Base-by-base conservation (phyloP, 176 grass and related monocot genomes). In the Panicum miliaceum region DNA sequence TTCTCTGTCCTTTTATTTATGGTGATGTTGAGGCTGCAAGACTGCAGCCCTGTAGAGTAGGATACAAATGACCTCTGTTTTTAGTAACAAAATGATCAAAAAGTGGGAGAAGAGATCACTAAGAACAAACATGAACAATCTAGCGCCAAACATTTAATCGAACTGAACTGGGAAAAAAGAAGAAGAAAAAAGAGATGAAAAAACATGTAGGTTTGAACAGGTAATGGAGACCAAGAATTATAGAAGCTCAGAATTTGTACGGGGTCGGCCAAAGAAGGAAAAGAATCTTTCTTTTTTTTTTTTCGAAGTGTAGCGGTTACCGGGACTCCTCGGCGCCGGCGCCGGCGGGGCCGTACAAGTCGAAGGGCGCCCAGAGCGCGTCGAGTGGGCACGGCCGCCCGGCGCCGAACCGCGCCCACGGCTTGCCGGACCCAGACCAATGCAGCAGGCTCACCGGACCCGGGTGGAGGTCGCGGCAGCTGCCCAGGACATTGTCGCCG, bases 401-500 rank as follows among this genome's bases (percentile, higher is more conserved):
- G n/a, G 90, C 89, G 78, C 77, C 88, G 1, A 97, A 81, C 64
- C 94, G 81, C 29, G 86, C 92, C 94, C 94, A 97, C 6, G 94
- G 94, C 78, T 97, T 97, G 73, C 94, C 94, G 71, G 90, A 92
- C 9, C 94, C 94, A 50, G 92, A 94, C 94, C 94, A 97, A 90
- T 97, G 94, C 79, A 97, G 89, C 51, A 97, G 85, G 89, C 94
- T 97, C 29, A 97, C 94, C 37, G 94, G 90, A 2, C 94, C 94
- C 27, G 94, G 84, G 73, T 97, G 94, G 41, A 97, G 83, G 84
- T 97, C 94, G 64, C 94, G 90, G 82, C 94, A 97, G 89, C 90
- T 94, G 74, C 94, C 94, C 14, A 66, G 80, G 53, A 97, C 89
- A 81, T 92, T 97, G 88, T 97, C 94, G 13, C 94, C 94, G 29